Conservation (phyloP, 2,329 filamentous ascomycete species). For the Pseudohalonectria lignicola region DNA sequence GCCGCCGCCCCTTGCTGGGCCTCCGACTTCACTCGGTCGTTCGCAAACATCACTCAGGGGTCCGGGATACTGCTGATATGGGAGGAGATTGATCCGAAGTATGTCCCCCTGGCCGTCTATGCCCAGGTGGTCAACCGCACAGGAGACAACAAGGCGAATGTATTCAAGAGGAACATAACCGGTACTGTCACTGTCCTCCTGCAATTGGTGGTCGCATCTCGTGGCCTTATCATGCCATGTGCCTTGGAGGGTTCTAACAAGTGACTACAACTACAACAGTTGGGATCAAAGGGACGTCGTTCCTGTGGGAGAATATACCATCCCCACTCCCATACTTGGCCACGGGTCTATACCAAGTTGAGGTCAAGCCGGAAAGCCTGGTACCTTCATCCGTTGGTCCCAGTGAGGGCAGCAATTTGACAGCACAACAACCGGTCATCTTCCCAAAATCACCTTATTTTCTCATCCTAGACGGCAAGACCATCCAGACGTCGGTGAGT, state of each 20-base stretch:
- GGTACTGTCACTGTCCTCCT: too few relatives aligned
- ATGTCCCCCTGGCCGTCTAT: constrained; percentile 13
- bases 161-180: constrained; percentile 11
- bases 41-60: constrained; percentile 10
- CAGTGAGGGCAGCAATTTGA: too few relatives aligned
- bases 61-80: constrained; percentile 10
- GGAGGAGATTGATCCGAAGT: constrained; percentile 8
- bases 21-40: constrained; percentile 14
- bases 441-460: background rate
- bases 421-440: background rate
- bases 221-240: too few relatives aligned
- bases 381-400: background rate
- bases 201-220: background rate
- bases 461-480: background rate
- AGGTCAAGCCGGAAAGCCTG: constrained; percentile 8
- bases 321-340: constrained; percentile 13
- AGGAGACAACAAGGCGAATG: constrained; percentile 5
- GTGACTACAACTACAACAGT: constrained; percentile 4
- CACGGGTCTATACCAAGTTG: constrained; percentile 15
- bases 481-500: background rate
- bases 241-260: too few relatives aligned
- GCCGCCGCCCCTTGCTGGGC: background rate
- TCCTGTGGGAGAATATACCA: constrained; percentile 11
- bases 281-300: constrained; percentile 9
- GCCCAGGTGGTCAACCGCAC: constrained; percentile 13